Percentiles rank a stretch among this genome's conserved stretches.
Evolutionary conservation across 1,139 yeast species (phyloP).

Genomic region (Waltiozyma sp.): DNA sequence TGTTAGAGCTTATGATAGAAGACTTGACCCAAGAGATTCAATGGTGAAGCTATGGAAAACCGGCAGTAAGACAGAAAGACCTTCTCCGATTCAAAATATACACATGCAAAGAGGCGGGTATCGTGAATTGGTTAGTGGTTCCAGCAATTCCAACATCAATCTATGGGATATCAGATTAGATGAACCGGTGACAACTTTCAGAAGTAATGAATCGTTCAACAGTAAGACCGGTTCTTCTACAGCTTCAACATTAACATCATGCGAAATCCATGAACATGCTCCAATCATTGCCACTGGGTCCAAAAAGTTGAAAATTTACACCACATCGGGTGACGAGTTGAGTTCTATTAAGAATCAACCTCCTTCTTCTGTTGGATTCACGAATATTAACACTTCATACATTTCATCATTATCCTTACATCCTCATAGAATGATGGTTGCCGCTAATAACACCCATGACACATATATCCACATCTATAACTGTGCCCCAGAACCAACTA

Average conservation of each 20-base stretch:
- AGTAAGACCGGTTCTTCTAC: background rate
- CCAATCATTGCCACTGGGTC: constrained; percentile 87
- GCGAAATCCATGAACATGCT: constrained; percentile 91
- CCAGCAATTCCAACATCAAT: constrained; percentile 72
- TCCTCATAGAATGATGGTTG: constrained; percentile 92
- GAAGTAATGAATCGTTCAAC: constrained; percentile 34
- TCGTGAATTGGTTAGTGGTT: constrained; percentile 79
- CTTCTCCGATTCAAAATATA: constrained; percentile 58
- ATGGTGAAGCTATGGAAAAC: constrained; percentile 73
- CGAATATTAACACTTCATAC: constrained; percentile 32
- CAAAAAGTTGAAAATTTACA: constrained; percentile 72
- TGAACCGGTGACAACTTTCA: constrained; percentile 60
- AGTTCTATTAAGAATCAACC: constrained; percentile 50
- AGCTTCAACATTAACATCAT: constrained; percentile 41
- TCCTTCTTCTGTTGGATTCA: constrained; percentile 18
- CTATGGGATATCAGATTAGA: constrained; percentile 82
- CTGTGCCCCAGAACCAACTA: constrained; percentile 26
- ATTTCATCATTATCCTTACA: constrained; percentile 68
- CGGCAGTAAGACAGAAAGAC: constrained; percentile 30
- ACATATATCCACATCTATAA: constrained; percentile 59
- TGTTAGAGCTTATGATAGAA: constrained; percentile 79
- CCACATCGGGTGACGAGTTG: constrained; percentile 70
- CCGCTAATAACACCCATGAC: constrained; percentile 76
- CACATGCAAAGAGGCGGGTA: constrained; percentile 97
- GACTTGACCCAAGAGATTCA: constrained; percentile 76